These are phyloP conservation scores for Chlamydomonas sp. DNA, from an alignment of 139 green algal species.

Conservation along the genomic window DNA sequence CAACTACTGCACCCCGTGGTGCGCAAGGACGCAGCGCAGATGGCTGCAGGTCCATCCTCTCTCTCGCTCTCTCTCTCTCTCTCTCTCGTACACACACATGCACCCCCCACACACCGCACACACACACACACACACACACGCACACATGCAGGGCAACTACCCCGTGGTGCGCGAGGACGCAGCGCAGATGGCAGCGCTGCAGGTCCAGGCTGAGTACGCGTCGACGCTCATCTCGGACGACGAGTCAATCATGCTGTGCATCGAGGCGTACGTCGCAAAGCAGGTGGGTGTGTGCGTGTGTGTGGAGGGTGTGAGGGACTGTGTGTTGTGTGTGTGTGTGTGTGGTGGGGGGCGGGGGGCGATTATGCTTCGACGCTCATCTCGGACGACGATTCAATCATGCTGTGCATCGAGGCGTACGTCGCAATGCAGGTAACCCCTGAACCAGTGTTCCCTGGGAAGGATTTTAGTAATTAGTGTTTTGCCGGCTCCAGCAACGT, in stretches of 20 bases:
- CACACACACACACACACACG: too few relatives aligned
- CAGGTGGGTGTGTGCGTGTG: too few relatives aligned
- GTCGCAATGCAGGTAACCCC: constrained; percentile 39
- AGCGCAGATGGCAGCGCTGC: constrained; percentile 84
- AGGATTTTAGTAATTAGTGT: too few relatives aligned
- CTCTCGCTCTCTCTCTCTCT: not conserved
- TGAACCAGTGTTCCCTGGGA: too few relatives aligned
- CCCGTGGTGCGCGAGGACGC: constrained; percentile 92
- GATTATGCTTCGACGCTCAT: constrained; percentile 56
- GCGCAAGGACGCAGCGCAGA: not conserved
- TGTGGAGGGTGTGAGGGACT: too few relatives aligned
- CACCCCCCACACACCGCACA: too few relatives aligned
- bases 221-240: constrained; percentile 49
- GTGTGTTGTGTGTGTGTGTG: too few relatives aligned
- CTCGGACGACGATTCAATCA: constrained; percentile 50
- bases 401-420: constrained; percentile 60
- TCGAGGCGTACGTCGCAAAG: constrained; percentile 61
- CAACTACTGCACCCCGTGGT: too few relatives aligned
- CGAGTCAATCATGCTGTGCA: constrained; percentile 48
- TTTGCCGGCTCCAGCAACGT: too few relatives aligned
- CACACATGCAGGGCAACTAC: constrained; percentile 95
- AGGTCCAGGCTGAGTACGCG: constrained; percentile 68
- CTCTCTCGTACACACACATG: too few relatives aligned
- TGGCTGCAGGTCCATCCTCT: not conserved
- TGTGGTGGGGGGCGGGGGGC: too few relatives aligned